Conservation (phyloP, 306 rosid species). For the Quercus cerris region DNA sequence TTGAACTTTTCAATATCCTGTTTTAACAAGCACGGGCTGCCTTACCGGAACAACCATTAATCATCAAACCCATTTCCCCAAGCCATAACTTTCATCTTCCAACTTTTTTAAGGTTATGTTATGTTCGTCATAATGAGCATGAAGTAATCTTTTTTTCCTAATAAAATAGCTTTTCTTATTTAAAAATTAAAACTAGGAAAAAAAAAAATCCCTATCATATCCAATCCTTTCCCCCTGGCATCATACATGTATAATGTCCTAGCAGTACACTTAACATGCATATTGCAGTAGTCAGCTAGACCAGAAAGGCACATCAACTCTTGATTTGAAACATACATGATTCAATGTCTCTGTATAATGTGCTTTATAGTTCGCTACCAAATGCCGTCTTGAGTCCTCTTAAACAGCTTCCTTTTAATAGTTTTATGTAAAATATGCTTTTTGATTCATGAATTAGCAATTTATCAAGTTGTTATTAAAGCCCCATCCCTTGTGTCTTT, state of each 20-base stretch:
- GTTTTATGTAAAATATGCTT: too few species aligned
- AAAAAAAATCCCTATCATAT: background rate
- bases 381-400: too few species aligned
- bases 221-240: background rate
- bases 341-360: background rate
- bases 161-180: too few species aligned
- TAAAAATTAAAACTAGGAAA: background rate
- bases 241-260: background rate
- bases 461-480: background rate
- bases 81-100: too few species aligned
- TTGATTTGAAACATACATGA: background rate
- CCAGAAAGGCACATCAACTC: background rate
- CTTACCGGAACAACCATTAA: background rate
- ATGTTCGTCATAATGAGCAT: too few species aligned
- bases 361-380: background rate
- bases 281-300: background rate
- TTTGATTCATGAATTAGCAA: background rate
- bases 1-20: background rate
- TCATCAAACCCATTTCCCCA: background rate
- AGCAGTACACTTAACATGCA: background rate
- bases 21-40: background rate
- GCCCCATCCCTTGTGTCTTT: background rate
- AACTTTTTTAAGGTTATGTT: too few species aligned
- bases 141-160: too few species aligned
- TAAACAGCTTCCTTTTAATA: too few species aligned